phyloP scores from a whole-genome alignment of 495 filamentous ascomycete genomes.

The Penicillium atrosanguineum region DNA sequence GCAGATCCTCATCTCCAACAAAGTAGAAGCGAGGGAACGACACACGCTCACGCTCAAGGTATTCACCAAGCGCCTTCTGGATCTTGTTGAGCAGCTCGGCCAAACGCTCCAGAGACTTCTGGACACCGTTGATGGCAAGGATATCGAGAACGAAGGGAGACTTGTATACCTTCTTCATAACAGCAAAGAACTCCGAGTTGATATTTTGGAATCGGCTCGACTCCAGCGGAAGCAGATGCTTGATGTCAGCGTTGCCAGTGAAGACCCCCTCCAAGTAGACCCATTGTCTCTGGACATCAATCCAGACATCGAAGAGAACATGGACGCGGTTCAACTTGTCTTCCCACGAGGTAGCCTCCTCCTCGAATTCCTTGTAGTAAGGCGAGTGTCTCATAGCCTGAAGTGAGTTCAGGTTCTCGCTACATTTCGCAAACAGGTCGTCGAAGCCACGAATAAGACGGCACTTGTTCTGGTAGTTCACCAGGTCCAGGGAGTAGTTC shows the following conservation, averaged over 20 bases:
- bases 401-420: conserved; percentile 93
- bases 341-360: conserved; percentile 94
- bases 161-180: conserved; percentile 98
- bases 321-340: conserved; percentile 97
- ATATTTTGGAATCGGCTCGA: conserved; percentile 97
- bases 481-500: conserved; percentile 86
- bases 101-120: conserved; percentile 91
- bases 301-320: conserved; percentile 98
- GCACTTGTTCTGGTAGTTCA: conserved; percentile 97
- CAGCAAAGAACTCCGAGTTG: conserved; percentile 94
- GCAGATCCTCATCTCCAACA: conserved; percentile 94
- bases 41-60: conserved; percentile 93
- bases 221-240: conserved; percentile 93
- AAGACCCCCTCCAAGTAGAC: conserved; percentile 99
- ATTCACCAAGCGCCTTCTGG: conserved; percentile 97
- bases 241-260: conserved; percentile 97
- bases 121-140: conserved; percentile 88
- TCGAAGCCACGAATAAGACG: conserved; percentile 97
- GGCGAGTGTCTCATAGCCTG: conserved; percentile 99
- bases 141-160: conserved; percentile 93
- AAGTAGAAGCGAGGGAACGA: conserved; percentile 99
- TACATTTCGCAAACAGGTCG: conserved; percentile 96
- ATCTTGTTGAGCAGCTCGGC: conserved; percentile 98
- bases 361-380: conserved; percentile 98
- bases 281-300: conserved; percentile 99